Conservation (phyloP, 1,284 basidiomycete genomes). For the Tetrapyrgos nigripes region DNA sequence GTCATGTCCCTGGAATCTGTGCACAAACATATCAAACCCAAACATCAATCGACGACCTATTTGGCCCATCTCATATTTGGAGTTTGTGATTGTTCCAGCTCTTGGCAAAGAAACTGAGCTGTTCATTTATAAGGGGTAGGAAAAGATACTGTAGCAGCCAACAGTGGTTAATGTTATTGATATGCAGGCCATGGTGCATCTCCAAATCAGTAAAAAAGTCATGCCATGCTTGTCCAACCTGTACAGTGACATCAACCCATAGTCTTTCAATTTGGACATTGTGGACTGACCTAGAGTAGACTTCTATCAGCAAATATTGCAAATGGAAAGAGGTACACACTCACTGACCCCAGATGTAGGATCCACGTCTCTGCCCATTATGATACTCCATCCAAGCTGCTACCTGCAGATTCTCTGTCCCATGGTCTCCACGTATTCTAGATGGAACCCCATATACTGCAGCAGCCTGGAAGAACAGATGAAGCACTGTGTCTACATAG, state of each 20-base stretch:
- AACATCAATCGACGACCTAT: not conserved
- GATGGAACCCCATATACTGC: slow-evolving; percentile 25
- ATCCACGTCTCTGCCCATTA: not conserved
- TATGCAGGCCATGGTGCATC: slow-evolving; percentile 1
- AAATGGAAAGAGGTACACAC: too few relatives aligned
- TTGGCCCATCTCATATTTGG: not conserved
- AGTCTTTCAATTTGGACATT: slow-evolving; percentile 12
- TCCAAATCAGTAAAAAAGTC: slow-evolving; percentile 9
- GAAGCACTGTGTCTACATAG: not conserved
- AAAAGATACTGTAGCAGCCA: slow-evolving; percentile 11
- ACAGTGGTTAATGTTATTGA: slow-evolving; percentile 1
- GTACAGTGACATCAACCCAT: slow-evolving; percentile 10
- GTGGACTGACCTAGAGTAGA: slow-evolving; percentile 6
- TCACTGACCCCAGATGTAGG: slow-evolving; percentile 9
- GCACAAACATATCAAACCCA: slow-evolving; percentile 11
- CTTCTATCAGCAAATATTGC: too few relatives aligned
- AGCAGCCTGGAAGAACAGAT: not conserved
- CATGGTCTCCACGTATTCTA: slow-evolving; percentile 33
- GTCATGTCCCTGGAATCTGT: not conserved
- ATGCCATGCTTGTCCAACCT: slow-evolving; percentile 1
- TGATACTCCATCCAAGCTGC: slow-evolving; percentile 26
- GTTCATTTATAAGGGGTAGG: not conserved
- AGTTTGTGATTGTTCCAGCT: not conserved
- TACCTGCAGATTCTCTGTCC: slow-evolving; percentile 32
- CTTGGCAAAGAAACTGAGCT: not conserved